Base-by-base conservation (phyloP, 768 basidiomycete genomes). In the Calvatia gigantea region DNA sequence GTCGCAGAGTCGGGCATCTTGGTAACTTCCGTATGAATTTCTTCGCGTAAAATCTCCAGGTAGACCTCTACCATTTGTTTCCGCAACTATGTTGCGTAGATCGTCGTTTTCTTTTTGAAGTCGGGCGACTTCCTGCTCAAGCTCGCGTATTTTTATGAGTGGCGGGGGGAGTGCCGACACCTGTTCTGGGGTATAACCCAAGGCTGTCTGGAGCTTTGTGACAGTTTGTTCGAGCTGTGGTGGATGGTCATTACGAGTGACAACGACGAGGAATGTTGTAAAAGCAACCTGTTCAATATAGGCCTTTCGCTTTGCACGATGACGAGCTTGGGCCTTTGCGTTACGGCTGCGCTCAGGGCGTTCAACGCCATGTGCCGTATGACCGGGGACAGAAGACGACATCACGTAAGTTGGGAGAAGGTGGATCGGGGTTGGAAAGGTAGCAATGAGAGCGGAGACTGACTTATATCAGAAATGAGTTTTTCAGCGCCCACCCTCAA, bases 251-350 rank as follows among this genome's bases (percentile, higher is more conserved):
- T 46, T 42, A 31, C 29, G 47, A 49, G 39, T 21, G 28, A 43
- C n/a, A 19, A 38, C 25, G 41, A 23, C 23, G 38, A 41, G 37
- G n/a, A n/a, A 58, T 45, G 39, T 19, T 14, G 41, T 37, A 44
- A n/a, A 25, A 64, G 74, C 21, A 51, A 90, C 91, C 80, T 91
- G 89, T 62, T 93, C 90, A 66, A 94, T 92, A 76, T 94, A 94
- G 9, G 91, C 91, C 75, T 94, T 94, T 72, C 91, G 81, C 71
- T 94, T 94, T 68, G 91, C 91, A 58, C 91, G 84, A 77, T 94
- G 91, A 63, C 91, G 77, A 32, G 91, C 91, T 74, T 94, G 91
- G 8, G 91, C 91, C 71, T 86, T 87, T 51, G 87, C 88, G 75
- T 91, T 91, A 76, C 89, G 86, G 80, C 86, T 88, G 62, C 87